Base-by-base conservation (phyloP, 2,329 filamentous ascomycete genomes). In the Phoma sp. region DNA sequence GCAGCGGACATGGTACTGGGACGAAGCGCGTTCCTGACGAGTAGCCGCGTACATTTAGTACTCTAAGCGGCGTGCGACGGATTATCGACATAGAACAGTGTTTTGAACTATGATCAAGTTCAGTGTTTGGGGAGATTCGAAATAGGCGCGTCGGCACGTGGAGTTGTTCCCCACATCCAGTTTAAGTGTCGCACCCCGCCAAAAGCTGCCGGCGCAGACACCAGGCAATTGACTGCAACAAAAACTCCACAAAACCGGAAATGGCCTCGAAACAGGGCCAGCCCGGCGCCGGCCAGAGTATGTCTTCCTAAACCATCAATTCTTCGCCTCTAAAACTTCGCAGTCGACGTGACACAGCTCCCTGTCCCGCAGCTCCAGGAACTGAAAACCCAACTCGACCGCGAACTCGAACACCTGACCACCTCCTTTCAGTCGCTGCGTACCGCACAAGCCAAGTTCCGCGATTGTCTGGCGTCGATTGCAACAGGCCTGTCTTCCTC, bases 331-430 rank as follows among this genome's bases (percentile, higher is more conserved):
- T 45, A 40, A 64, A 52, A 64, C 35, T 18, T 37, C 42, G 18
- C 47, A 75, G 73, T 90, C 64, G 86, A 90, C 71, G 81, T 99
- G 68, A 86, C 88, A 67, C 86, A 84, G 57, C 88, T 99, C 68
- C 89, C 89, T 66, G 82, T 88, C 24, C 90, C 91, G 63, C 93
- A 97, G 78, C 89, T 99, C 64, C 88, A 86, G 64, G 87, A 91
- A 67, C 88, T 99, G 65, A 97, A 99, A 82, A 92, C 95, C 76
- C 93, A 97, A 75, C 88, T 99, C 63, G 93, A 96, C 75, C 89
- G 95, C 69, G 95, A 99, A 78, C 88, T 99, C 62, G 91, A 96
- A 74, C 93, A 98, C 79, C 86, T 99, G 63, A 96, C 91, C 2
- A 85, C 82, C 52, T 98, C 95, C 8, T 96, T 96, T 79, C 83